Evolutionary conservation across 257 asterid species (phyloP).

Genomic region (Plantago elongata): DNA sequence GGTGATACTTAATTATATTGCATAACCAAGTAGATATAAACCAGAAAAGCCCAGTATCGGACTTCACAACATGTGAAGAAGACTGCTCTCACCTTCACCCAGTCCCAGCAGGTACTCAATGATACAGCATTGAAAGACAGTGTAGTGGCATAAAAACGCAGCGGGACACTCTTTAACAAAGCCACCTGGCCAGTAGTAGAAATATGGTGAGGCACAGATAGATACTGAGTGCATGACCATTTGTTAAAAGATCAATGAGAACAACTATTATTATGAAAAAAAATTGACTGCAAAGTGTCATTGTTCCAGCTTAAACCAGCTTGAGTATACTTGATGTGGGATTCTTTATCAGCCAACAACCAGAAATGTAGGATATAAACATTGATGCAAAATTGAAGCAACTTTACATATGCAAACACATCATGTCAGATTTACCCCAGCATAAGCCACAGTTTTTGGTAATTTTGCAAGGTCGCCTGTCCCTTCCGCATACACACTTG

Average conservation of each 20-base stretch:
- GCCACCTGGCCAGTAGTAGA: constrained; percentile 45
- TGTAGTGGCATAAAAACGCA: constrained; percentile 69
- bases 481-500: constrained; percentile 95
- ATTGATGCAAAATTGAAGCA: not conserved
- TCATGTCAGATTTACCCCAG: constrained; percentile 56
- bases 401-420: constrained; percentile 5
- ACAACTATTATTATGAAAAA: no score
- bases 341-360: no score
- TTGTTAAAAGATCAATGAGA: no score
- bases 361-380: not conserved
- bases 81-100: constrained; percentile 66
- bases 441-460: constrained; percentile 71
- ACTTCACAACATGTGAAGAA: not conserved
- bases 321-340: no score
- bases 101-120: constrained; percentile 55
- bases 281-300: no score
- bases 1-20: not conserved
- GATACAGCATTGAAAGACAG: constrained; percentile 52
- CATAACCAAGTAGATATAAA: not conserved
- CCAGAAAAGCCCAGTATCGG: not conserved
- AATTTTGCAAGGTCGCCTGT: constrained; percentile 77
- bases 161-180: constrained; percentile 55
- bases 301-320: no score
- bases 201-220: constrained; percentile 10
- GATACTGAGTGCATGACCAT: no score